A percentile compares a stretch with the other conserved stretches of the same genome.
These are phyloP conservation scores for Ceratocystis lukuohia DNA, from an alignment of 2,329 filamentous ascomycete species.

Conservation along the genomic window DNA sequence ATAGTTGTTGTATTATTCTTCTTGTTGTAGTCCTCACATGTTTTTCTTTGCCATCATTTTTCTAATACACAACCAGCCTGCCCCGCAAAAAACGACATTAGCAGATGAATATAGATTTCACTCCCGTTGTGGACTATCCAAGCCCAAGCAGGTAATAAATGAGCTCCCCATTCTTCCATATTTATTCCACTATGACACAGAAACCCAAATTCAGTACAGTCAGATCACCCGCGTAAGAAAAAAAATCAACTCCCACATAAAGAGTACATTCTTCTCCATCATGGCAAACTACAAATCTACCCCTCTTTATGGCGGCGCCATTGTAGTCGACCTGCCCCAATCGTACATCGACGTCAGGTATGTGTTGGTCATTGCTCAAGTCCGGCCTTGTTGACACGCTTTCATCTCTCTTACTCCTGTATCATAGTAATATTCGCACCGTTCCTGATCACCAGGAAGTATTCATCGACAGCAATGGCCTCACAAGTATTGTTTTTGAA, in stretches of 20 bases:
- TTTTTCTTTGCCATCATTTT: no score
- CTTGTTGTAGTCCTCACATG: no score
- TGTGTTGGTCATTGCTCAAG: constrained; percentile 17
- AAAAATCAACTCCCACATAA: not conserved
- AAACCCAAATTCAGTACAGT: no score
- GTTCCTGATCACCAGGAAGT: constrained; percentile 86
- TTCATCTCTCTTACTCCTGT: not conserved
- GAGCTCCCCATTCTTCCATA: no score
- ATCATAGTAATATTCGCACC: constrained; percentile 51
- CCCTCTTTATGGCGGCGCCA: constrained; percentile 59
- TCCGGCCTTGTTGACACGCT: not conserved
- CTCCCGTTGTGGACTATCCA: no score
- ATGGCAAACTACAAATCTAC: constrained; percentile 45
- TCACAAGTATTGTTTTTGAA: constrained; percentile 79
- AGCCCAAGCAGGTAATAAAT: no score
- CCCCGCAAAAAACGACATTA: no score
- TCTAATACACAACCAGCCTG: no score
- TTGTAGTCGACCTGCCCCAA: constrained; percentile 52
- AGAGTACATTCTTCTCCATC: constrained; percentile 18
- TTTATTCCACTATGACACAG: no score
- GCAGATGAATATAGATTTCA: no score
- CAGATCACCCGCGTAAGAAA: not conserved
- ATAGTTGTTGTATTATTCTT: no score
- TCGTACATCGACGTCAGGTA: constrained; percentile 64
- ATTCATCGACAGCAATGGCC: constrained; percentile 70